phyloP scores from a whole-genome alignment of 257 asterid species.

The Plantago major region DNA sequence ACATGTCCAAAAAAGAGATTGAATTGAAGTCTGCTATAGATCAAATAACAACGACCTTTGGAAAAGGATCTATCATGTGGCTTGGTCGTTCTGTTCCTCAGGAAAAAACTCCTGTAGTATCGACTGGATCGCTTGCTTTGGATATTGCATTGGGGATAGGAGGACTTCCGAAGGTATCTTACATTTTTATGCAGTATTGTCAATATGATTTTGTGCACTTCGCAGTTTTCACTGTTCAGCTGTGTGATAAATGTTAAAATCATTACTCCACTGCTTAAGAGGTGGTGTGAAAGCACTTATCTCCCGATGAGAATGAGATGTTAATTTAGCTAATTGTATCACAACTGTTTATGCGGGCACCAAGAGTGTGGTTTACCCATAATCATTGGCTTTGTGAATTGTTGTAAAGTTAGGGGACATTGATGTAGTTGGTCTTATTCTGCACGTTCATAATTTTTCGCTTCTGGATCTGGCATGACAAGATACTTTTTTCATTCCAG shows the following conservation, averaged over 20 bases:
- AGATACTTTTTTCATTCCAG: too few relatives aligned
- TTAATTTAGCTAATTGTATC: too few relatives aligned
- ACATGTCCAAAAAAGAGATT: conserved; percentile 85
- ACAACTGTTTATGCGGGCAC: too few relatives aligned
- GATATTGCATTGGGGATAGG: conserved; percentile 88
- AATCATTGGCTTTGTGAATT: too few relatives aligned
- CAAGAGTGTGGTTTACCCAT: too few relatives aligned
- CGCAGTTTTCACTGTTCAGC: conserved; percentile 6
- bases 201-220: background rate
- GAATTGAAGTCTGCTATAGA: conserved; percentile 83
- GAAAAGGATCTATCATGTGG: conserved; percentile 98
- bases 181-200: too few relatives aligned
- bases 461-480: too few relatives aligned
- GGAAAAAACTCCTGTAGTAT: conserved; percentile 69
- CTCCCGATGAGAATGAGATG: too few relatives aligned
- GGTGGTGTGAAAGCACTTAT: background rate
- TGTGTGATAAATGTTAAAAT: background rate
- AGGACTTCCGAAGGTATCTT: conserved; percentile 82
- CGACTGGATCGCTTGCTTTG: conserved; percentile 87
- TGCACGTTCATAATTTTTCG: too few relatives aligned
- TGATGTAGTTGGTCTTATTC: too few relatives aligned
- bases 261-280: background rate
- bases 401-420: too few relatives aligned
- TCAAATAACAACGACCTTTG: conserved; percentile 76
- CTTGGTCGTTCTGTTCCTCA: conserved; percentile 64